Percentiles rank a stretch among this genome's conserved stretches.
These are phyloP conservation scores for Martiniozyma asiatica DNA, from an alignment of 1,139 yeast genomes.

Conservation along the genomic window DNA sequence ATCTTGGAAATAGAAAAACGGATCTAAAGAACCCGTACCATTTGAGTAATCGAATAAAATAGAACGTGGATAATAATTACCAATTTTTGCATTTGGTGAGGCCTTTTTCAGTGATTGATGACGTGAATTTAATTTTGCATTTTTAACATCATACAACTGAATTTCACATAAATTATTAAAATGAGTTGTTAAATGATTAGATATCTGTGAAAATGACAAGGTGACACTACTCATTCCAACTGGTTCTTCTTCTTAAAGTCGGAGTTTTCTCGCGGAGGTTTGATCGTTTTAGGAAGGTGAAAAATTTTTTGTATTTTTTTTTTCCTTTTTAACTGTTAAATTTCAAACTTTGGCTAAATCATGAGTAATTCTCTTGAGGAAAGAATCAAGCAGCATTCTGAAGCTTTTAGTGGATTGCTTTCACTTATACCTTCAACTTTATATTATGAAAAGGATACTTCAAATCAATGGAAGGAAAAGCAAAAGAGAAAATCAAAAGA, in stretches of 20 bases:
- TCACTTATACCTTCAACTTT: slow-evolving; percentile 90
- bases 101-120: slow-evolving; percentile 19
- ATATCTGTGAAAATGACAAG: slow-evolving; percentile 54
- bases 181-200: slow-evolving; percentile 69
- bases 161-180: slow-evolving; percentile 71
- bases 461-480: slow-evolving; percentile 66
- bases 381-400: slow-evolving; percentile 70
- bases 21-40: slow-evolving; percentile 52
- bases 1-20: slow-evolving; percentile 35
- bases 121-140: slow-evolving; percentile 28
- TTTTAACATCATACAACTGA: slow-evolving; percentile 38
- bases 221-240: slow-evolving; percentile 28
- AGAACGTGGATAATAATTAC: slow-evolving; percentile 71
- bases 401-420: slow-evolving; percentile 80
- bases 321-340: slow-evolving; percentile 1
- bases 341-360: too few relatives aligned
- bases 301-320: slow-evolving; percentile 1
- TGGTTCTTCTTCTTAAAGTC: too few relatives aligned
- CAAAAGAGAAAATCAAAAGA: slow-evolving; percentile 65
- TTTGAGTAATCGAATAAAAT: slow-evolving; percentile 63
- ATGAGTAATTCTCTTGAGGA: slow-evolving; percentile 42
- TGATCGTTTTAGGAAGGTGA: background rate
- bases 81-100: slow-evolving; percentile 27
- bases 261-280: background rate
- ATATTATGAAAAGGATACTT: slow-evolving; percentile 65